These are phyloP conservation scores for Limtongia smithiae DNA, from an alignment of 805 yeast species.

Conservation along the genomic window DNA sequence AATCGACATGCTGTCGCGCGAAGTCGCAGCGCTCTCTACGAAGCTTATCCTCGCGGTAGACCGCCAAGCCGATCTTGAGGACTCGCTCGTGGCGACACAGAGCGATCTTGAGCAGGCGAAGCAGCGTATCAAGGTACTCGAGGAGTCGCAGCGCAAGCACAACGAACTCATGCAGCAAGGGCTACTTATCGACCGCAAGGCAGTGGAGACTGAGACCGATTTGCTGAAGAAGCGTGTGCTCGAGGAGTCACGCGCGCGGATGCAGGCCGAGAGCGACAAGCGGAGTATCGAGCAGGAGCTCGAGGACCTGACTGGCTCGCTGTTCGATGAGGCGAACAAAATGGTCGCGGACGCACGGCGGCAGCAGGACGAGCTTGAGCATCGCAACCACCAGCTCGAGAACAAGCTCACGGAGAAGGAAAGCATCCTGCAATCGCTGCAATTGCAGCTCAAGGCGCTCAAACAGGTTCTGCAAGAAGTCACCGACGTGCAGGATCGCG, in stretches of 20 bases:
- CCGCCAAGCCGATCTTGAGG: constrained; percentile 33
- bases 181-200: constrained; percentile 34
- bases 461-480: constrained; percentile 44
- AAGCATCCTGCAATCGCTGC: constrained; percentile 54
- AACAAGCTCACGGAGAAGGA: constrained; percentile 54
- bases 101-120: constrained; percentile 19
- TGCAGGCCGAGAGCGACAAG: constrained; percentile 56
- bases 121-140: constrained; percentile 18
- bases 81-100: constrained; percentile 23
- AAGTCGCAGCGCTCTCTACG: constrained; percentile 30
- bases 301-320: constrained; percentile 71
- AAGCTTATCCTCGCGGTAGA: constrained; percentile 33
- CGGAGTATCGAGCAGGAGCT: constrained; percentile 64
- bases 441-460: constrained; percentile 60
- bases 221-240: constrained; percentile 39
- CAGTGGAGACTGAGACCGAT: constrained; percentile 32
- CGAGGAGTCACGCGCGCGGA: constrained; percentile 37
- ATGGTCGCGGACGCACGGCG: constrained; percentile 77
- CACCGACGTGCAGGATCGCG: constrained; percentile 13
- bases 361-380: constrained; percentile 56
- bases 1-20: constrained; percentile 20
- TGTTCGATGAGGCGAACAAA: constrained; percentile 78
- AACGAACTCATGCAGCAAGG: constrained; percentile 18
- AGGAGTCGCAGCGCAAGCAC: constrained; percentile 13
- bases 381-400: constrained; percentile 37